Evolutionary conservation across 2,329 filamentous ascomycete genomes (phyloP).

Genomic region (Xylaria sp.): DNA sequence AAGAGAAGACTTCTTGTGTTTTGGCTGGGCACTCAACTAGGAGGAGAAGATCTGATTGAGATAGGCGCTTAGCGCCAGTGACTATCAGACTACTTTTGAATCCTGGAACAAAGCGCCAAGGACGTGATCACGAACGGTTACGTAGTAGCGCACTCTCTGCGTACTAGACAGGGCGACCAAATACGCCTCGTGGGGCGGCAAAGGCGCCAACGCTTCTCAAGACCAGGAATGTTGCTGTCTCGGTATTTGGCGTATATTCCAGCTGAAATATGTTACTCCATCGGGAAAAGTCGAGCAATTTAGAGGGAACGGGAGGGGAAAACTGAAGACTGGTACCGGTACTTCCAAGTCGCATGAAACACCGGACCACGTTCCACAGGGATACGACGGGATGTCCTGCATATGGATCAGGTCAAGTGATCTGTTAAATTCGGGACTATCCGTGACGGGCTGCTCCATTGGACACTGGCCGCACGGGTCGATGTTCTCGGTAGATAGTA

Average conservation of each 20-base stretch:
- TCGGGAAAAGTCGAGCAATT: conserved; percentile 14
- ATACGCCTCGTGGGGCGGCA: conserved; percentile 3
- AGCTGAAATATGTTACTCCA: conserved; percentile 13
- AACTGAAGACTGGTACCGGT: conserved; percentile 14
- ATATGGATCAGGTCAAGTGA: conserved; percentile 21
- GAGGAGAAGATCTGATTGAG: no score
- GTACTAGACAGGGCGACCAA: no score
- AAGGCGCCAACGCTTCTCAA: not conserved
- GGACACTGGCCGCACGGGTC: not conserved
- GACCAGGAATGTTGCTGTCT: not conserved
- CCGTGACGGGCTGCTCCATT: not conserved
- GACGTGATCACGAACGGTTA: no score
- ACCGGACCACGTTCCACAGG: conserved; percentile 18
- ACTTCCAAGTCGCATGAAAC: conserved; percentile 5
- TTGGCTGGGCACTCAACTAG: no score
- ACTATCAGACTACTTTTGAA: no score
- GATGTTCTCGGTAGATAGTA: not conserved
- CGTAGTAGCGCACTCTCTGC: no score
- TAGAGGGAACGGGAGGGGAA: not conserved
- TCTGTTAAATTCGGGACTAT: conserved; percentile 3
- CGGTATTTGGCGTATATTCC: conserved; percentile 1
- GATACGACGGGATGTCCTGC: conserved; percentile 16
- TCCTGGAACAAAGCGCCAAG: no score
- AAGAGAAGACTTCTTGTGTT: no score
- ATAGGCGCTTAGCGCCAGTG: no score